Percentiles rank a stretch among this genome's conserved stretches.
Conservation (phyloP, 805 yeast genomes). For the Tetrapisispora namnaoensis region DNA sequence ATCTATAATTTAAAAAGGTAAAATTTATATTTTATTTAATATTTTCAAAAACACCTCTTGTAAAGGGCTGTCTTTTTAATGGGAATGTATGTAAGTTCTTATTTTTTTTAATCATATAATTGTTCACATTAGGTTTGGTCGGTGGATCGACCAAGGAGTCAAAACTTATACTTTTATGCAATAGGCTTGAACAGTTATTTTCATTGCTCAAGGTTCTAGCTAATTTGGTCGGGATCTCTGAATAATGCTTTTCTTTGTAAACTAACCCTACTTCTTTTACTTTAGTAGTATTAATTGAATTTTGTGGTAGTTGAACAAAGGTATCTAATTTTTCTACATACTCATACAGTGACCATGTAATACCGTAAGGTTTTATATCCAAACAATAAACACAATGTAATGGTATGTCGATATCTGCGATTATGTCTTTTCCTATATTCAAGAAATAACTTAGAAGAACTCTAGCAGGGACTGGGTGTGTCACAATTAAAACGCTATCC, state of each 20-base stretch:
- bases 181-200: neutral
- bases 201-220: slow-evolving; percentile 1
- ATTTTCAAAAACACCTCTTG: neutral
- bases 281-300: slow-evolving; percentile 36
- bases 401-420: slow-evolving; percentile 88
- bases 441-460: slow-evolving; percentile 81
- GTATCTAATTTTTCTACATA: slow-evolving; percentile 70
- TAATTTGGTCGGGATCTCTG: slow-evolving; percentile 54
- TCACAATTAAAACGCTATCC: slow-evolving; percentile 70
- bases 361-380: slow-evolving; percentile 93
- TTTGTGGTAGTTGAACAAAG: slow-evolving; percentile 54
- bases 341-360: slow-evolving; percentile 84
- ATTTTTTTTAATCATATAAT: slow-evolving; percentile 1
- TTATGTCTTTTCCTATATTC: slow-evolving; percentile 67
- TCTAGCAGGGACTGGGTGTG: slow-evolving; percentile 87
- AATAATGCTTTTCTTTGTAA: slow-evolving; percentile 57
- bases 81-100: neutral
- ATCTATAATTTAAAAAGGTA: neutral
- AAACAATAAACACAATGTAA: slow-evolving; percentile 81
- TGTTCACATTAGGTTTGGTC: neutral
- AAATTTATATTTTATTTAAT: neutral
- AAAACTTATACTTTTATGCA: slow-evolving; percentile 1
- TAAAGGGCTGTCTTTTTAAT: neutral
- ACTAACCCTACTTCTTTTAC: slow-evolving; percentile 62
- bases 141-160: neutral